phyloP scores from a whole-genome alignment of 345 rosid genomes.

The Salix exigua region DNA sequence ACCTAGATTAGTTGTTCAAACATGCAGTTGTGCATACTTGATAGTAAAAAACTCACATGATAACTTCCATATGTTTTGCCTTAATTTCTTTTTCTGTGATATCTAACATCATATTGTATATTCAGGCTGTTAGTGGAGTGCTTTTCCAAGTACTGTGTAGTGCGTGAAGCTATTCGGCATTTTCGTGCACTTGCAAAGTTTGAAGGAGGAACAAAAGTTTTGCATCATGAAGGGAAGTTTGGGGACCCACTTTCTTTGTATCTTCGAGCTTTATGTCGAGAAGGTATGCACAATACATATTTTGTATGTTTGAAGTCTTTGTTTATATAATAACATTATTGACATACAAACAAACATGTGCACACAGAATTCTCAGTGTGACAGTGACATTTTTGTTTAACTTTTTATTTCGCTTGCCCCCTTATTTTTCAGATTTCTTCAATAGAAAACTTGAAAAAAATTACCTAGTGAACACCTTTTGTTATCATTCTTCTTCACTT shows the following conservation, averaged over 20 bases:
- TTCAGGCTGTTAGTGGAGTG: conserved; percentile 90
- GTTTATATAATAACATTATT: background rate
- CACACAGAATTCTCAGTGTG: no score
- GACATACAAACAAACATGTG: no score
- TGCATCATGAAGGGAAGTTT: conserved; percentile 70
- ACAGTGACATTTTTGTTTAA: no score
- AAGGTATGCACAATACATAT: conserved; percentile 49
- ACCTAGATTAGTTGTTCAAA: background rate
- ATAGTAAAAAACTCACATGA: background rate
- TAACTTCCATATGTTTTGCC: background rate
- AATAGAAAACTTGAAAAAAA: no score
- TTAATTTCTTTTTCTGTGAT: conserved; percentile 10
- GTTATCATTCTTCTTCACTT: no score
- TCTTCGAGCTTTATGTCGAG: conserved; percentile 92
- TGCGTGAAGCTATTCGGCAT: conserved; percentile 91
- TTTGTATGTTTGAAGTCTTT: background rate
- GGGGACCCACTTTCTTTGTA: conserved; percentile 95
- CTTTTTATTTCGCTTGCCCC: no score
- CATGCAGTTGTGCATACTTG: background rate
- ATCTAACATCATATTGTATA: conserved; percentile 20
- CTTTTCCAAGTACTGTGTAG: conserved; percentile 81
- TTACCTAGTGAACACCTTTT: no score
- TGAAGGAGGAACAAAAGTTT: conserved; percentile 74
- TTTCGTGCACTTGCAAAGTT: conserved; percentile 74
- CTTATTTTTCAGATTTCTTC: no score